phyloP scores from a whole-genome alignment of 108 stramenopile genomes.

The Cylindrotheca closterium region DNA sequence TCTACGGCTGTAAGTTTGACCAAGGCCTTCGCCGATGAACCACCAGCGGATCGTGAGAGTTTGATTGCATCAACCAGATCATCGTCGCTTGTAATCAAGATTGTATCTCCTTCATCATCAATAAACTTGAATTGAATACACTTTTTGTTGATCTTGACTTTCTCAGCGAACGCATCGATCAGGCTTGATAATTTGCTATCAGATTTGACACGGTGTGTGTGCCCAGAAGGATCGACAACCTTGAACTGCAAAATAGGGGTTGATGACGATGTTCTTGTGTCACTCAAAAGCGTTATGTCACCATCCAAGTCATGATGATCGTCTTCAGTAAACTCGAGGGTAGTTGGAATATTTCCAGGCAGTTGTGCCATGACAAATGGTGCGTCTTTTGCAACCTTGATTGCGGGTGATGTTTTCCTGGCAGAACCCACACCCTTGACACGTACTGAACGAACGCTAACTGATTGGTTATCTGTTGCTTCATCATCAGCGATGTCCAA shows the following conservation, averaged over 20 bases:
- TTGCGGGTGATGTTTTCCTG: slow-evolving; percentile 4
- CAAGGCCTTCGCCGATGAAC: slow-evolving; percentile 30
- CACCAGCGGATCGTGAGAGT: slow-evolving; percentile 22
- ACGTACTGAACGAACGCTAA: background rate
- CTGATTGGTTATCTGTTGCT: slow-evolving; percentile 11
- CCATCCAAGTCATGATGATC: slow-evolving; percentile 50
- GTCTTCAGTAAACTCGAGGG: slow-evolving; percentile 60
- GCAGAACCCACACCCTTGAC: background rate
- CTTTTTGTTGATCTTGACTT: slow-evolving; percentile 38
- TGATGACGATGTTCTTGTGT: slow-evolving; percentile 31
- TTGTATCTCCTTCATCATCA: slow-evolving; percentile 89
- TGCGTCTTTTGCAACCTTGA: slow-evolving; percentile 37
- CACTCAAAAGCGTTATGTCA: slow-evolving; percentile 16
- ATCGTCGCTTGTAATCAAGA: slow-evolving; percentile 77
- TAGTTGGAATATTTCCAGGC: slow-evolving; percentile 75
- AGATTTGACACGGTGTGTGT: slow-evolving; percentile 73
- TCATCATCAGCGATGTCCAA: slow-evolving; percentile 65
- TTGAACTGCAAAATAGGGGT: slow-evolving; percentile 56
- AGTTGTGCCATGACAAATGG: slow-evolving; percentile 32
- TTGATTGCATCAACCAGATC: slow-evolving; percentile 75
- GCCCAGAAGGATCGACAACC: slow-evolving; percentile 68
- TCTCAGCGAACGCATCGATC: slow-evolving; percentile 43
- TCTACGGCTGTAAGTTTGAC: slow-evolving; percentile 59
- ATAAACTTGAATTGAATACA: slow-evolving; percentile 66
- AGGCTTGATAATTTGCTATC: slow-evolving; percentile 54